A percentile compares a stretch with the other conserved stretches of the same genome.
These are phyloP conservation scores for Elongisporangium prolatum DNA, from an alignment of 352 stramenopile species.

Conservation along the genomic window DNA sequence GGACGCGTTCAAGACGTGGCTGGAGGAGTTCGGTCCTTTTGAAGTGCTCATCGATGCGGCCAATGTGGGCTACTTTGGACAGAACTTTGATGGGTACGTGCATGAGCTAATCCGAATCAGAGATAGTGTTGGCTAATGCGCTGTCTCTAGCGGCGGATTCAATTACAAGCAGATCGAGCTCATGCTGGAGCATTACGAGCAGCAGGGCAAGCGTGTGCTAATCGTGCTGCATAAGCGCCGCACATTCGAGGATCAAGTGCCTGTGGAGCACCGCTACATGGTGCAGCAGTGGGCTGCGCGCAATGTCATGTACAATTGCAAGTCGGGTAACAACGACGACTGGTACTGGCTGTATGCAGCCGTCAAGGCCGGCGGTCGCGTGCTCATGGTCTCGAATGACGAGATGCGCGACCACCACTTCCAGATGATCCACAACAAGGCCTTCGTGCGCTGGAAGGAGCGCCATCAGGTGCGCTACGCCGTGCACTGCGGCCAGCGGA, in stretches of 20 bases:
- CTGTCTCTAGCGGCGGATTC: constrained; percentile 72
- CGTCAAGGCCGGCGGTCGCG: constrained; percentile 72
- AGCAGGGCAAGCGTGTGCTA: constrained; percentile 85
- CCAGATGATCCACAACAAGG: constrained; percentile 95
- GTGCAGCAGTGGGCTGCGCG: constrained; percentile 70
- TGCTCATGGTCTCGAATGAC: constrained; percentile 96
- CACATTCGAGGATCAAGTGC: constrained; percentile 86
- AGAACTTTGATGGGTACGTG: constrained; percentile 92
- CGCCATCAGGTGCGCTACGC: constrained; percentile 94
- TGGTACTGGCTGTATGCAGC: constrained; percentile 99
- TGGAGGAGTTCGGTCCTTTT: constrained; percentile 66
- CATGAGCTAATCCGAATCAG: neutral
- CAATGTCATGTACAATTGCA: constrained; percentile 91
- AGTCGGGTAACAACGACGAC: constrained; percentile 97
- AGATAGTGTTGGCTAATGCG: neutral
- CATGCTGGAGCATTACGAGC: constrained; percentile 89
- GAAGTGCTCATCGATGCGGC: constrained; percentile 96
- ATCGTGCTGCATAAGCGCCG: constrained; percentile 96
- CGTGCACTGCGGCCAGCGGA: constrained; percentile 33
- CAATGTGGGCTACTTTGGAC: constrained; percentile 98
- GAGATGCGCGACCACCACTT: constrained; percentile 99
- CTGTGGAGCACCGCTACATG: constrained; percentile 59
- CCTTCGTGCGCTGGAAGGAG: constrained; percentile 97
- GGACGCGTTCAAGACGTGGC: constrained; percentile 79
- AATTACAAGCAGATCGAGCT: constrained; percentile 95